These are phyloP conservation scores for Penicillium sp. DNA, from an alignment of 2,329 filamentous ascomycete species.

Conservation along the genomic window DNA sequence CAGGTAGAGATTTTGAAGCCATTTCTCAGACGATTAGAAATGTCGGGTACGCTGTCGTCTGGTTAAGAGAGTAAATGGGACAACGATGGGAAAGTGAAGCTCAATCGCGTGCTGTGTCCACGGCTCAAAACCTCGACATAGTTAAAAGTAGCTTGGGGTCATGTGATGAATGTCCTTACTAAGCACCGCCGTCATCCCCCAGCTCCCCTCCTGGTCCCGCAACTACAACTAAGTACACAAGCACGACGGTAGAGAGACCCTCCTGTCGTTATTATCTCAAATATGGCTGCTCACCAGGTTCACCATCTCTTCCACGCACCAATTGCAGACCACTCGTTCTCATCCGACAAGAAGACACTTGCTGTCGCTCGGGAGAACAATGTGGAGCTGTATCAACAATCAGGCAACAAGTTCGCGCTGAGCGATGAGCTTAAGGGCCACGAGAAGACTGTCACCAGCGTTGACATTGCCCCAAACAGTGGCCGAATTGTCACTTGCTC, in stretches of 20 bases:
- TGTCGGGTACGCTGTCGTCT: not conserved
- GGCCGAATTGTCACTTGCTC: conserved; percentile 96
- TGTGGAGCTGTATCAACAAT: conserved; percentile 75
- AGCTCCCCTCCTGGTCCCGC: conserved; percentile 8
- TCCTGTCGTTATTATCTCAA: conserved; percentile 60
- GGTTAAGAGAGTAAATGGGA: not conserved
- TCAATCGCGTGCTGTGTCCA: conserved; percentile 4
- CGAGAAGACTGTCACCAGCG: conserved; percentile 91
- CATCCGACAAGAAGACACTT: conserved; percentile 75
- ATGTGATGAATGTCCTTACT: conserved; percentile 21
- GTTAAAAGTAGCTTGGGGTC: conserved; percentile 9
- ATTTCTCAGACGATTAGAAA: conserved; percentile 17
- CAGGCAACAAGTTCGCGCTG: conserved; percentile 66
- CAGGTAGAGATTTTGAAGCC: conserved; percentile 35
- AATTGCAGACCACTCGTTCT: conserved; percentile 97
- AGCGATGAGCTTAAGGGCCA: conserved; percentile 92
- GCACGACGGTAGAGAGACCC: conserved; percentile 92
- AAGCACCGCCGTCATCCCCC: conserved; percentile 14
- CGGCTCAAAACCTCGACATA: conserved; percentile 8
- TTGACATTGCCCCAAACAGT: conserved; percentile 83
- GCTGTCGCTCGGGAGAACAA: conserved; percentile 84
- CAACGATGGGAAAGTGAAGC: conserved; percentile 1
- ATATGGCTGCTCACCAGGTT: conserved; percentile 78
- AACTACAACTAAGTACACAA: conserved; percentile 8
- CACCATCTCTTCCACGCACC: conserved; percentile 95